phyloP scores from a whole-genome alignment of 169 alveolate genomes.

The Plasmodium yoelii region DNA sequence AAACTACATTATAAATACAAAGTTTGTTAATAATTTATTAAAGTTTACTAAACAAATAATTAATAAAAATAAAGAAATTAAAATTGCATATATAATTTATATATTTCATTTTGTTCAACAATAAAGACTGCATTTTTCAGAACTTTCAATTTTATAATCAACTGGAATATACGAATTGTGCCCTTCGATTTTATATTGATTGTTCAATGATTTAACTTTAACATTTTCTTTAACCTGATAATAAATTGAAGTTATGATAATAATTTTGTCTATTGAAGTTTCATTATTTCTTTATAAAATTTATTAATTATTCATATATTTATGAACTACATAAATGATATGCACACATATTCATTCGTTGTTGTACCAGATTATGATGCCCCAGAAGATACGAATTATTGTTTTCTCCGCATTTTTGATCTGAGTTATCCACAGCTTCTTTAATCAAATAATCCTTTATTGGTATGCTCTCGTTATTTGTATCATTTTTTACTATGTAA shows the following conservation, averaged over 20 bases:
- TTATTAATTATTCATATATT: neutral
- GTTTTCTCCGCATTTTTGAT: too few species aligned
- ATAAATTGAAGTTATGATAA: neutral
- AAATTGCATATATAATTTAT: neutral
- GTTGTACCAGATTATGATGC: slow-evolving; percentile 19
- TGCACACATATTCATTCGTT: neutral
- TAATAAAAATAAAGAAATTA: neutral
- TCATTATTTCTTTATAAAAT: neutral
- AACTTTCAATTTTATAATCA: slow-evolving; percentile 8
- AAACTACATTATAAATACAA: neutral
- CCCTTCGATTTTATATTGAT: slow-evolving; percentile 30
- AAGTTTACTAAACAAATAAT: neutral
- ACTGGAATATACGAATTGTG: slow-evolving; percentile 16
- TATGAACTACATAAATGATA: neutral
- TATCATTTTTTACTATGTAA: slow-evolving; percentile 51
- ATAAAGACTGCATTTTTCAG: slow-evolving; percentile 5
- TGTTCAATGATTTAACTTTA: slow-evolving; percentile 29
- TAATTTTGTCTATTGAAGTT: neutral
- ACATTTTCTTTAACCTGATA: slow-evolving; percentile 31
- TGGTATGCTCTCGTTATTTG: neutral
- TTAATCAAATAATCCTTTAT: slow-evolving; percentile 13
- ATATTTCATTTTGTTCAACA: slow-evolving; percentile 5
- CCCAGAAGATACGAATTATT: too few species aligned
- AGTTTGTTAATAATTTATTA: neutral
- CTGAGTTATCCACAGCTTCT: neutral